Evolutionary conservation across 805 yeast species (phyloP).

Genomic region (Candida boleticola): DNA sequence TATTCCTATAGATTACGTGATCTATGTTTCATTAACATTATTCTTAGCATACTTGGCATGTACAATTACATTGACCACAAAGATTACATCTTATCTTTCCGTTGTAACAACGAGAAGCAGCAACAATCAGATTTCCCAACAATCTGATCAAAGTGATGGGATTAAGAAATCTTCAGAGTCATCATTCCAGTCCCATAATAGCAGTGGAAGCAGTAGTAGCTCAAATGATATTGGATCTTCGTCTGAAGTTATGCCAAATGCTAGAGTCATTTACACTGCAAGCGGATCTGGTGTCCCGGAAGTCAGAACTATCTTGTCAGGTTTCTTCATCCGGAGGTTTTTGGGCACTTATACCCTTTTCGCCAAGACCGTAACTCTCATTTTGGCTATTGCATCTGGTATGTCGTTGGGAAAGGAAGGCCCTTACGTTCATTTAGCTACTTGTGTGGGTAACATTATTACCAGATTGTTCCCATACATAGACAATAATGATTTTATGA

Average conservation of each 20-base stretch:
- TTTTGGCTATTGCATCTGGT: constrained; percentile 57
- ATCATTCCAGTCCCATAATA: neutral
- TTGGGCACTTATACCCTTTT: constrained; percentile 51
- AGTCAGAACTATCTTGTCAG: constrained; percentile 58
- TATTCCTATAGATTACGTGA: constrained; percentile 28
- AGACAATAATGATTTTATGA: constrained; percentile 45
- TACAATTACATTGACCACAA: constrained; percentile 45
- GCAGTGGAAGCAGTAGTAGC: neutral
- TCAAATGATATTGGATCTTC: neutral
- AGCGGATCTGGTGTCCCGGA: constrained; percentile 64
- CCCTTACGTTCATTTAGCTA: constrained; percentile 59
- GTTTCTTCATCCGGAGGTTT: constrained; percentile 53
- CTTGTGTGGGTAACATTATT: constrained; percentile 56
- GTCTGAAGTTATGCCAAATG: constrained; percentile 1
- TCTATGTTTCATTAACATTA: constrained; percentile 37
- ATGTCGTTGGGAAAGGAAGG: constrained; percentile 60
- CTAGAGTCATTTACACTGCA: constrained; percentile 44
- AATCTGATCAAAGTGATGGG: neutral
- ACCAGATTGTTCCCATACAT: constrained; percentile 46
- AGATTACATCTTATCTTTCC: constrained; percentile 30
- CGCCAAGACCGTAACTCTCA: constrained; percentile 46
- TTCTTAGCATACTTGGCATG: constrained; percentile 45
- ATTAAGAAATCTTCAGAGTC: neutral
- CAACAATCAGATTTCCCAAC: neutral
- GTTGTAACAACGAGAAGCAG: neutral